phyloP scores from a whole-genome alignment of 2,329 filamentous ascomycete genomes.

The Beauveria varroae region DNA sequence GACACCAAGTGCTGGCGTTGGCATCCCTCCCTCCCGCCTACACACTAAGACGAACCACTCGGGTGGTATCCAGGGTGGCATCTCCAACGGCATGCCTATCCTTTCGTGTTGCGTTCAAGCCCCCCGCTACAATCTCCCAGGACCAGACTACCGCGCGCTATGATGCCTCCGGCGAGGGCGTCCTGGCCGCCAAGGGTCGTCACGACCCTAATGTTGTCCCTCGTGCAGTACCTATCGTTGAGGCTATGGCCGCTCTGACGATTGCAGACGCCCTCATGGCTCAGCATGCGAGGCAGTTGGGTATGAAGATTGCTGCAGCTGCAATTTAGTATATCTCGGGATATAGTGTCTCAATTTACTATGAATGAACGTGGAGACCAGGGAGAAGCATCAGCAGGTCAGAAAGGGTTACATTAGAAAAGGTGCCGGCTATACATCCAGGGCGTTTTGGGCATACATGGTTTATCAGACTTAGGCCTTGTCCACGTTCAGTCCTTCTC shows the following conservation, averaged over 20 bases:
- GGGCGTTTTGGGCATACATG: slow-evolving; percentile 17
- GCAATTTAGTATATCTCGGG: not conserved
- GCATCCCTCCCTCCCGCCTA: slow-evolving; percentile 51
- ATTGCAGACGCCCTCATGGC: slow-evolving; percentile 82
- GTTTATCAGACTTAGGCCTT: slow-evolving; percentile 18
- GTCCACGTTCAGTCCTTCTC: slow-evolving; percentile 17
- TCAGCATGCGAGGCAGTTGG: slow-evolving; percentile 57
- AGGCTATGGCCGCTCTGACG: slow-evolving; percentile 84
- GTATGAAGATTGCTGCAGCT: slow-evolving; percentile 18
- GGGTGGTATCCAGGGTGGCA: slow-evolving; percentile 90
- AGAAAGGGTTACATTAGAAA: slow-evolving; percentile 16
- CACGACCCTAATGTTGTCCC: slow-evolving; percentile 93
- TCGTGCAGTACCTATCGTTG: slow-evolving; percentile 62
- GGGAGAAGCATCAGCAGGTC: slow-evolving; percentile 17
- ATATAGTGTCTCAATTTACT: slow-evolving; percentile 11
- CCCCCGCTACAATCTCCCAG: slow-evolving; percentile 85
- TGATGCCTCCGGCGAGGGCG: slow-evolving; percentile 60
- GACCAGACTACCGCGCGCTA: slow-evolving; percentile 80
- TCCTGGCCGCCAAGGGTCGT: slow-evolving; percentile 83
- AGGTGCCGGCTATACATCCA: slow-evolving; percentile 16
- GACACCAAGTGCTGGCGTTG: slow-evolving; percentile 17
- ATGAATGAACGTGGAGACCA: slow-evolving; percentile 16
- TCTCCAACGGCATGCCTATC: slow-evolving; percentile 86
- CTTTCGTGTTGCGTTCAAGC: slow-evolving; percentile 95
- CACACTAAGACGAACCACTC: slow-evolving; percentile 92